Evolutionary conservation across 2,329 filamentous ascomycete species (phyloP).

Genomic region (Colletotrichum coccodes): DNA sequence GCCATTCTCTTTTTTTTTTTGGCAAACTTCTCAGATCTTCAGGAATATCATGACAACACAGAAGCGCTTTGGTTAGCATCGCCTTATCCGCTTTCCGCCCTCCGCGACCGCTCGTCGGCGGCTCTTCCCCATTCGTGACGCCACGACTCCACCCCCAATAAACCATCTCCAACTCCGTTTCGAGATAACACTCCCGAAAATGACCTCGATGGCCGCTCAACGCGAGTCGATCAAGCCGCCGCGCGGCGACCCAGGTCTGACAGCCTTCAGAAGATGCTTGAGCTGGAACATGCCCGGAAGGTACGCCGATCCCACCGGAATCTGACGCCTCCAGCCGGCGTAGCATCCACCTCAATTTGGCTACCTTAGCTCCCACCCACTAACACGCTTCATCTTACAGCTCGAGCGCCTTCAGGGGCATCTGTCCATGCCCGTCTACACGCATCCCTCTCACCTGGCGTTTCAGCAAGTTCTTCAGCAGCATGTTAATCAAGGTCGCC

Average conservation of each 20-base stretch:
- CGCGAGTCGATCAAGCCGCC: constrained; percentile 1
- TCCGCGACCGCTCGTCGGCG: constrained; percentile 12
- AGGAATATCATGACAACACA: constrained; percentile 14
- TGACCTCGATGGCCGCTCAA: constrained; percentile 16
- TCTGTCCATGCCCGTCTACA: constrained; percentile 16
- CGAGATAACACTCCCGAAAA: constrained; percentile 3
- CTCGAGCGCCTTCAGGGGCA: constrained; percentile 34
- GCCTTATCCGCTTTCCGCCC: constrained; percentile 3
- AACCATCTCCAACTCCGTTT: constrained; percentile 1
- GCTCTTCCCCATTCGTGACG: neutral
- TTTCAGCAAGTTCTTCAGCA: constrained; percentile 31
- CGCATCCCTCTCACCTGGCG: constrained; percentile 27
- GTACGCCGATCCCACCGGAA: constrained; percentile 47
- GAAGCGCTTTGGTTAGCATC: constrained; percentile 12
- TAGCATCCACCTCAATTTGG: constrained; percentile 17
- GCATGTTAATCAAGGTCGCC: constrained; percentile 17
- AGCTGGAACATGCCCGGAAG: constrained; percentile 68
- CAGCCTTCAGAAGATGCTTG: constrained; percentile 68
- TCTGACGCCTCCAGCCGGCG: constrained; percentile 10
- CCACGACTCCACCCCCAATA: constrained; percentile 15
- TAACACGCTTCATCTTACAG: constrained; percentile 28
- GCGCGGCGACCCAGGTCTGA: constrained; percentile 12
- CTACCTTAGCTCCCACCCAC: constrained; percentile 22
- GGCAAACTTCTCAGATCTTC: constrained; percentile 8
- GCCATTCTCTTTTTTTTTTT: neutral